Evolutionary conservation across 2,329 filamentous ascomycete genomes (phyloP).

Genomic region (Talaromyces rugulosus): DNA sequence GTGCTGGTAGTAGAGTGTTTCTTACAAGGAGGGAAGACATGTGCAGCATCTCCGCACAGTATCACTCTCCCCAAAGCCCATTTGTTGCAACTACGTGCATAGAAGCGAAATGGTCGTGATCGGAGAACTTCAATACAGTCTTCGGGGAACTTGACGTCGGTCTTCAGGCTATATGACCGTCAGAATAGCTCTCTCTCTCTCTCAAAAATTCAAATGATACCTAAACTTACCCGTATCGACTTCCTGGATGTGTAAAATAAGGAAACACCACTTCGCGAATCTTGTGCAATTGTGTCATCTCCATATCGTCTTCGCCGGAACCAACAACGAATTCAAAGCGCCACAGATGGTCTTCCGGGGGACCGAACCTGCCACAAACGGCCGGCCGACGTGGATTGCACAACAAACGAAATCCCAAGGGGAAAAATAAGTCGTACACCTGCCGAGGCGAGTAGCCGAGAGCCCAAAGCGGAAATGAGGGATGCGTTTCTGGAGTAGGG

Average conservation of each 20-base stretch:
- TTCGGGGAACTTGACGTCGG: neutral
- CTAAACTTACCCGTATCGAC: neutral
- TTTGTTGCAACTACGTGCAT: neutral
- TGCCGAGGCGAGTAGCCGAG: constrained; percentile 43
- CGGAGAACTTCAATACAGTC: neutral
- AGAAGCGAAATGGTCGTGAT: neutral
- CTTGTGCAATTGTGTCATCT: constrained; percentile 15
- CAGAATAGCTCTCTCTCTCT: neutral
- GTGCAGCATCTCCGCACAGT: constrained; percentile 5
- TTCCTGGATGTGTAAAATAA: neutral
- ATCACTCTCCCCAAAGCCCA: neutral
- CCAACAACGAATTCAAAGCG: constrained; percentile 37
- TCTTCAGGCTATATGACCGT: neutral
- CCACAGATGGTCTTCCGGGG: constrained; percentile 39
- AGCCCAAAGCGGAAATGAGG: constrained; percentile 46
- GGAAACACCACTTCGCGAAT: neutral
- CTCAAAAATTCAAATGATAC: neutral
- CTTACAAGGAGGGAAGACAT: constrained; percentile 7
- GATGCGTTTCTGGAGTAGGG: constrained; percentile 45
- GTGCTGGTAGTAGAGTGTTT: neutral
- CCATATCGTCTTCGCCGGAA: constrained; percentile 25
- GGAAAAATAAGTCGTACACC: constrained; percentile 49
- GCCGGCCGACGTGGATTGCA: constrained; percentile 40
- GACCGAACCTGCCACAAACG: constrained; percentile 45
- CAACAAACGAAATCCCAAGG: constrained; percentile 42